A percentile compares a stretch with the other conserved stretches of the same genome.
These are phyloP conservation scores for Fallopia convolvulus DNA, from an alignment of 148 eudicot genomes.

Conservation along the genomic window DNA sequence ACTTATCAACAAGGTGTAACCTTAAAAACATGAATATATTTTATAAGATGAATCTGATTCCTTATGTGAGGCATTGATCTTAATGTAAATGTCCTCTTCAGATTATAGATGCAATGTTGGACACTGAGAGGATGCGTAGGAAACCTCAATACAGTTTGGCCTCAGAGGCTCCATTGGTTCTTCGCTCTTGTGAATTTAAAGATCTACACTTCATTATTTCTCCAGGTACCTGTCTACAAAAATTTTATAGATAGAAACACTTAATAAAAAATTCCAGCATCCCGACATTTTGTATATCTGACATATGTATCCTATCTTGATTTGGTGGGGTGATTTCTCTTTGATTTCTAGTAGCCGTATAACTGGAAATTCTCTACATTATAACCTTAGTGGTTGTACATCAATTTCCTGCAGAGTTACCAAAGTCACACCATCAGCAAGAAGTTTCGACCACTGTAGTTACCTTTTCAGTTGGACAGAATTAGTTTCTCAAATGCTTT, in stretches of 20 bases:
- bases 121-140: slow-evolving; percentile 58
- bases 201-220: slow-evolving; percentile 55
- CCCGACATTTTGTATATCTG: neutral
- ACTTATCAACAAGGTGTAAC: neutral
- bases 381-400: neutral
- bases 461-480: too few relatives aligned
- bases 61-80: neutral
- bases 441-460: neutral
- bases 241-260: neutral
- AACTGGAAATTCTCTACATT: neutral
- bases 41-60: neutral
- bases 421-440: neutral
- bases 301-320: neutral
- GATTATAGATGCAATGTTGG: slow-evolving; percentile 77
- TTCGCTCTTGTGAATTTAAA: slow-evolving; percentile 79
- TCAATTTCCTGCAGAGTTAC: neutral
- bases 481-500: too few relatives aligned
- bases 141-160: slow-evolving; percentile 92
- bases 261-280: neutral
- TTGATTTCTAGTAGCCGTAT: neutral
- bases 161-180: slow-evolving; percentile 81
- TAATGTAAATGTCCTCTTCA: slow-evolving; percentile 18
- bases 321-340: neutral
- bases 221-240: slow-evolving; percentile 43
- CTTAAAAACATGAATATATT: neutral